These are phyloP conservation scores for Eleusine coracana DNA, from an alignment of 176 grass and related monocot species.

Conservation along the genomic window DNA sequence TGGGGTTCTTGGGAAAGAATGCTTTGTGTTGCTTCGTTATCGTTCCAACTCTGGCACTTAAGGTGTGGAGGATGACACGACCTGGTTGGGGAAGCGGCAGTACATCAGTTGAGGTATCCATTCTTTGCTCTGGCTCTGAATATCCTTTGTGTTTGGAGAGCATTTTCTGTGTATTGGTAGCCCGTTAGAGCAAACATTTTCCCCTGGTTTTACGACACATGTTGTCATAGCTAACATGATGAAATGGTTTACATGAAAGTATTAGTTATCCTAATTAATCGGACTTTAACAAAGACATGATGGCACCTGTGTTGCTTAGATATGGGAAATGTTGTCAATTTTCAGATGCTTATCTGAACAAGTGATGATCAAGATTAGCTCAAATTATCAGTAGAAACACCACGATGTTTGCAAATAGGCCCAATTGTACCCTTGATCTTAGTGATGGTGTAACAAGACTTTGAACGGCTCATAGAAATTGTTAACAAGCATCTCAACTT, in stretches of 20 bases:
- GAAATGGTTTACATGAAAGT: neutral
- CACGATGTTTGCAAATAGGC: neutral
- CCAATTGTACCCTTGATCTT: neutral
- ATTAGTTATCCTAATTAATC: neutral
- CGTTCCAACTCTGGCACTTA: neutral
- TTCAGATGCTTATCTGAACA: neutral
- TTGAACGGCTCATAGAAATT: neutral
- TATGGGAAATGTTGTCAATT: neutral
- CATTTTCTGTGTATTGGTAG: too few species aligned
- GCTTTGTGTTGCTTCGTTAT: neutral
- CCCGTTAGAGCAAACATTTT: too few species aligned
- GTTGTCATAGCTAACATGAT: neutral
- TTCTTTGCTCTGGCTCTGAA: neutral
- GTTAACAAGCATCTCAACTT: neutral
- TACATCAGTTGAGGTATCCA: slow-evolving; percentile 2
- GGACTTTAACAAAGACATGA: neutral
- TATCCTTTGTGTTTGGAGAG: too few species aligned
- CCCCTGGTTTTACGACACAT: neutral
- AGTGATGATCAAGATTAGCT: neutral
- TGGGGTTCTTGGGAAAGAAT: neutral
- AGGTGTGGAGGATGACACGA: neutral
- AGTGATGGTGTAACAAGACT: neutral
- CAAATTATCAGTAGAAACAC: neutral
- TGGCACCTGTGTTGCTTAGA: neutral
- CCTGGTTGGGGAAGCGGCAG: neutral